Conservation (phyloP, 2,329 filamentous ascomycete genomes). For the Hymenoscyphus scutula region DNA sequence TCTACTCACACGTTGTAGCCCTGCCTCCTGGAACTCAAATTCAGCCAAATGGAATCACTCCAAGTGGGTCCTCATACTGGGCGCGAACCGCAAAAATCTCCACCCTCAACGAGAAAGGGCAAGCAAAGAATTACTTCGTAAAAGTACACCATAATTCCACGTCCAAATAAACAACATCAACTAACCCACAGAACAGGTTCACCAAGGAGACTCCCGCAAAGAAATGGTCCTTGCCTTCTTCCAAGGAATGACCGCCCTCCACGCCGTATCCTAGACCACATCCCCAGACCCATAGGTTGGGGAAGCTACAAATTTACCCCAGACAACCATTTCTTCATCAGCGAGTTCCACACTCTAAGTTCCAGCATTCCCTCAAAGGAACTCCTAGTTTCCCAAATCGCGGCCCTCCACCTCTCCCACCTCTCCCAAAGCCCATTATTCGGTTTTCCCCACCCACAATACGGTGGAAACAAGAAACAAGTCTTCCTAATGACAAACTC, state of each 20-base stretch:
- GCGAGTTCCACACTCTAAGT: background rate
- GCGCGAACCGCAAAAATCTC: background rate
- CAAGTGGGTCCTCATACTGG: background rate
- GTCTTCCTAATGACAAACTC: background rate
- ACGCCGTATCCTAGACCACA: background rate
- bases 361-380: background rate
- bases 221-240: background rate
- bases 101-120: background rate
- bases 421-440: too few relatives aligned
- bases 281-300: background rate
- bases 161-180: background rate
- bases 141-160: background rate
- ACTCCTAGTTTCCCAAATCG: too few relatives aligned
- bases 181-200: background rate
- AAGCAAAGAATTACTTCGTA: background rate
- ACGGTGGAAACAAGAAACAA: constrained; percentile 2
- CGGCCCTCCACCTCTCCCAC: too few relatives aligned
- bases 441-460: background rate
- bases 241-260: background rate
- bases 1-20: background rate
- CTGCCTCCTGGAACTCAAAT: background rate
- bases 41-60: background rate
- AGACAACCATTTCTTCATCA: background rate
- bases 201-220: background rate
- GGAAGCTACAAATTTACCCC: background rate